Evolutionary conservation across 2,329 filamentous ascomycete genomes (phyloP).

Genomic region (Helotiales sp.): DNA sequence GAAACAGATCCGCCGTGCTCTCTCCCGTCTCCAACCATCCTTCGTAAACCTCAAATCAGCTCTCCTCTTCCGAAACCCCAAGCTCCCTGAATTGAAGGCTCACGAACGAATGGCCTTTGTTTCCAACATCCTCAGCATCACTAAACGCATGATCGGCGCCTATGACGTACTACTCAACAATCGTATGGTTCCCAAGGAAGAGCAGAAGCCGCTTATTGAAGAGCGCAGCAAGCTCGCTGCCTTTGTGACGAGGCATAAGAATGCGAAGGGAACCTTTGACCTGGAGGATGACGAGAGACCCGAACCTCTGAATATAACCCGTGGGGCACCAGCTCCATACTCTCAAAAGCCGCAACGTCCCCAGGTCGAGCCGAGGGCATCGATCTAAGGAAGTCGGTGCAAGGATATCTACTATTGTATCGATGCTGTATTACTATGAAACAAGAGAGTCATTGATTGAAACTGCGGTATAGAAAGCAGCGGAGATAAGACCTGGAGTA

Average conservation of each 20-base stretch:
- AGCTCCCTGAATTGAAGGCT: background rate
- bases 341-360: background rate
- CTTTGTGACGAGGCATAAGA: constrained; percentile 33
- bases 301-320: background rate
- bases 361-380: no score
- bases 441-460: no score
- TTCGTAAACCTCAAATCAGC: constrained; percentile 31
- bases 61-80: constrained; percentile 24
- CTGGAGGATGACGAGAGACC: background rate
- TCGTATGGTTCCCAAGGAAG: constrained; percentile 28
- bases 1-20: constrained; percentile 49
- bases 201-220: constrained; percentile 27
- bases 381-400: no score
- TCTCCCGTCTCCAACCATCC: constrained; percentile 43
- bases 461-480: no score
- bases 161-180: constrained; percentile 34
- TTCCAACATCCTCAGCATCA: constrained; percentile 25
- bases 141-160: constrained; percentile 34
- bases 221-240: constrained; percentile 38
- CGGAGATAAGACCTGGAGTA: no score
- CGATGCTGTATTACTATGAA: no score
- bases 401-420: no score
- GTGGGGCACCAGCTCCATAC: background rate
- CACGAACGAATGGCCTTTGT: constrained; percentile 10
- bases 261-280: background rate